These are phyloP conservation scores for Hemerocallis citrina DNA, from an alignment of 106 monocot genomes.

Conservation along the genomic window DNA sequence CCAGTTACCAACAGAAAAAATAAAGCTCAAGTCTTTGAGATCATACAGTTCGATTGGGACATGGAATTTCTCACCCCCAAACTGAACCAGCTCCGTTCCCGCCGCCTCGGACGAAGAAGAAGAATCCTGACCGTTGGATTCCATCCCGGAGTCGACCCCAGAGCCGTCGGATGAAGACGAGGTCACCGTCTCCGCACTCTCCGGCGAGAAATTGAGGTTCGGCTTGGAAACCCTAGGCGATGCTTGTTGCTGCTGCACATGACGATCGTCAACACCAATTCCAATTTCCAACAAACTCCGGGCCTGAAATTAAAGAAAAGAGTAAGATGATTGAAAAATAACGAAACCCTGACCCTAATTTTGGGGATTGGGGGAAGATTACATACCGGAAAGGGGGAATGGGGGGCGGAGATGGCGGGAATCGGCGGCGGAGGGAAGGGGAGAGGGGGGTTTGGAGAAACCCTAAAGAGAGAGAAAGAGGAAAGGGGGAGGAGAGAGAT, in stretches of 20 bases:
- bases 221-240: constrained; percentile 23
- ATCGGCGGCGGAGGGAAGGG: not conserved
- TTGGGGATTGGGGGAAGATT: no score
- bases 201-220: constrained; percentile 20
- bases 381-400: not conserved
- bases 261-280: constrained; percentile 49
- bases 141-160: constrained; percentile 50
- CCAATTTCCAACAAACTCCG: not conserved
- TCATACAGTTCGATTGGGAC: constrained; percentile 29
- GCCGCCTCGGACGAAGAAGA: constrained; percentile 37
- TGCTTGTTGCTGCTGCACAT: constrained; percentile 24
- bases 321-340: not conserved
- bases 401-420: not conserved
- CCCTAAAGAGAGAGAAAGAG: not conserved
- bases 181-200: constrained; percentile 17
- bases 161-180: not conserved
- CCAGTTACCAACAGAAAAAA: constrained; percentile 10
- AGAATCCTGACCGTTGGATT: constrained; percentile 45
- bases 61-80: constrained; percentile 47
- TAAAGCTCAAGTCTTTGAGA: constrained; percentile 1
- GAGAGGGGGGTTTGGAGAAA: not conserved
- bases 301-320: not conserved
- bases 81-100: constrained; percentile 57
- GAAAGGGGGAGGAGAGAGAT: not conserved
- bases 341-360: constrained; percentile 2